Base-by-base conservation (phyloP, 176 grass and related monocot species). In the Tillandsia fasciculata region DNA sequence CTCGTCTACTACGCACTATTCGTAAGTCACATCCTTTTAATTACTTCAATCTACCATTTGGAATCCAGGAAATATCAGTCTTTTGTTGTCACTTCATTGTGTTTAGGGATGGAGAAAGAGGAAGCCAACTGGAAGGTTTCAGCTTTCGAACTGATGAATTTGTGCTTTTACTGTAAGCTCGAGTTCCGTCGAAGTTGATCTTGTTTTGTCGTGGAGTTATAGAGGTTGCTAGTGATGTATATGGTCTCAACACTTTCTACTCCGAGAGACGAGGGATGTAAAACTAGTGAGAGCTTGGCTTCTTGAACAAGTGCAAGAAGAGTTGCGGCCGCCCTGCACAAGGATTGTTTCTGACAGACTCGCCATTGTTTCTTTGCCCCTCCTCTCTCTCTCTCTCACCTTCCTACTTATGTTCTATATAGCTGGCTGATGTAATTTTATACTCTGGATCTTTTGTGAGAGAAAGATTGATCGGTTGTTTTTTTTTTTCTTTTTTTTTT, bases 61-160 rank as follows among this genome's bases (percentile, higher is more conserved):
- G 81, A 76, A 48, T 64, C 57, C 10, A 59, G 12, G 17, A 63
- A 11, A 2, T 1, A 12, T 79, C 63, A 42, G 67, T 54, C 70
- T 75, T 49, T 64, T 74, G 65, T 68, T 66, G 51, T 59, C 53
- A 5, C 77, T 10, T 15, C 7, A 66, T 28, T 53, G 63, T 79
- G 50, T 77, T 72, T 75, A 99, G 89, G 89, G 94, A 67, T 99
- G 94, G 87, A 80, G 82, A 87, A 96, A 92, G 89, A 92, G 82
- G 77, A 90, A 80, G 83, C 93, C 70, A 3, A 90, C 83, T 49
- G 93, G 89, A 64, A 76, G 86, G 61, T 87, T 96, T 75, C 89
- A 92, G 74, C 76, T 96, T 48, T 87, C 93, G 72, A 85, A 76
- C 77, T 96, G 70, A 83, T 80, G 49, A 33, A 33, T 51, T 26